Evolutionary conservation across 805 yeast species (phyloP).

Genomic region (Candida silvicultrix): DNA sequence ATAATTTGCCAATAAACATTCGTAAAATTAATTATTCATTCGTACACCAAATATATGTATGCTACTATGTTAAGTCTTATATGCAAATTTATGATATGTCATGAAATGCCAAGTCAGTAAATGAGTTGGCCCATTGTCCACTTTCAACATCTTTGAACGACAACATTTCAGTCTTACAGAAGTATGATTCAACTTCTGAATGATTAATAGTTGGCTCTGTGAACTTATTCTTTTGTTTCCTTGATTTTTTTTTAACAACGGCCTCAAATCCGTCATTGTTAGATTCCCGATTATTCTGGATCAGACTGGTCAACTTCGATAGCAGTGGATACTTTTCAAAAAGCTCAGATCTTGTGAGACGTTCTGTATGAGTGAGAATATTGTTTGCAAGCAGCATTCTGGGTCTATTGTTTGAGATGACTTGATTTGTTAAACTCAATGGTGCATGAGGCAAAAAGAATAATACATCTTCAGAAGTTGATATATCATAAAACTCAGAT

Average conservation of each 20-base stretch:
- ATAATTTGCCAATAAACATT: not conserved
- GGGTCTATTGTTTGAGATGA: slow-evolving; percentile 31
- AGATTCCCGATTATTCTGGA: slow-evolving; percentile 2
- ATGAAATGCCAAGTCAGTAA: slow-evolving; percentile 47
- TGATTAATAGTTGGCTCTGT: slow-evolving; percentile 29
- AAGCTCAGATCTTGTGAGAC: slow-evolving; percentile 37
- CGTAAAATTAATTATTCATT: not conserved
- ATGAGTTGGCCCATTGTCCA: slow-evolving; percentile 45
- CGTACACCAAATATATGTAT: too few relatives aligned
- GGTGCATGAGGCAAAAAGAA: slow-evolving; percentile 79
- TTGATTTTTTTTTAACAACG: slow-evolving; percentile 16
- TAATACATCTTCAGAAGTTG: slow-evolving; percentile 23
- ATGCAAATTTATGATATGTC: not conserved
- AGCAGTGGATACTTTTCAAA: slow-evolving; percentile 36
- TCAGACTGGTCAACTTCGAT: slow-evolving; percentile 29
- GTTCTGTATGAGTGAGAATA: slow-evolving; percentile 45
- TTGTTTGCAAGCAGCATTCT: slow-evolving; percentile 44
- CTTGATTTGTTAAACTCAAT: slow-evolving; percentile 38
- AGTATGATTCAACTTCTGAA: slow-evolving; percentile 26
- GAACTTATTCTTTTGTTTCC: slow-evolving; percentile 17
- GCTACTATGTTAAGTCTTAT: too few relatives aligned
- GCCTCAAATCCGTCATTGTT: slow-evolving; percentile 12
- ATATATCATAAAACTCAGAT: slow-evolving; percentile 7
- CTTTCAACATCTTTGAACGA: slow-evolving; percentile 21
- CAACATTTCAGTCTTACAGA: slow-evolving; percentile 17